Evolutionary conservation across 805 yeast genomes (phyloP), one percentile per base, ranked within the genome.

Genomic region (Ogataea pilisensis): DNA sequence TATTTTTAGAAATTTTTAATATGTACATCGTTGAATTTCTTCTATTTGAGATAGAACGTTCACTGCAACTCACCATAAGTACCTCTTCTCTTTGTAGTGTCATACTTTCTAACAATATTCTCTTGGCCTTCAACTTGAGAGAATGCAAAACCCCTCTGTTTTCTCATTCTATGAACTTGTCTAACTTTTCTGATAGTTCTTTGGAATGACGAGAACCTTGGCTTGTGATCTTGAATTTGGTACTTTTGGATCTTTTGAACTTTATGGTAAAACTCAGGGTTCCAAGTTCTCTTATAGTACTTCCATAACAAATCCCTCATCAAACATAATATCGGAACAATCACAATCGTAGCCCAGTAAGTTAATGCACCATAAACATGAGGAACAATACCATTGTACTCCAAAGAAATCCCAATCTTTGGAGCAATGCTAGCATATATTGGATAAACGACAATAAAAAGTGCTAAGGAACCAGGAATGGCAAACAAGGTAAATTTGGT

Each of bases 71-170:
- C 64, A 24, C 66, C 66, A 39, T 55, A 61, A 11, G 54, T 42
- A 34, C 66, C 66, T 40, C 49, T 75, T 54, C 78, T 72, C 63
- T 84, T 82, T 1, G 97, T 91, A 3, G 98, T 91, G 63, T 93
- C 99, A 56, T 93, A 93, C 70, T 95, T 87, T 55, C 98, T 76
- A 36, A 93, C 83, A 45, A 93, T 77, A 57, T 82, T 81, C 50
- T 89, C 96, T 65, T 90, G 96, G 28, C 95, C 95, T 60, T 86
- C 96, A 35, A 85, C 89, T 63, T 93, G 98, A 6, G 97, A 89
- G 56, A 93, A 93, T 2, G 99, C 99, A 71, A 87, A 93, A 5
- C 99, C 99, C 65, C 98, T 81, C 66, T 93, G 99, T 58, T 93
- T 93, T 61, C 95, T 85, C 86, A 93, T 91, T 63, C 99, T 77